Percentiles rank a stretch among this genome's conserved stretches.
Conservation (phyloP, 192 early-diverging fungal genomes). For the Glomus cerebriforme region DNA sequence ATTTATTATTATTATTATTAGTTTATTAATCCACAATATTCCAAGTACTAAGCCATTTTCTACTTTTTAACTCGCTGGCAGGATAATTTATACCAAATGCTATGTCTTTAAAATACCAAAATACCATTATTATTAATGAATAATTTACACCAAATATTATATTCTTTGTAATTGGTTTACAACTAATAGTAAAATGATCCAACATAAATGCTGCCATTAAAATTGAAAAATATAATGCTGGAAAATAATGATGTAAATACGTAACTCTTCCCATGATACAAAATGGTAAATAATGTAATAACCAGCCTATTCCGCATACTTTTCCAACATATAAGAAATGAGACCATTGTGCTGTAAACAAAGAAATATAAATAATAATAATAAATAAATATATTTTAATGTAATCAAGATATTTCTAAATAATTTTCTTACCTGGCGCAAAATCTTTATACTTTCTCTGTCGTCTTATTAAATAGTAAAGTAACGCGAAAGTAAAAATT, state of each 20-base stretch:
- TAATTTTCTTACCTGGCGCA: not conserved
- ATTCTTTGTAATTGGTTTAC: conserved; percentile 28
- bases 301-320: conserved; percentile 82
- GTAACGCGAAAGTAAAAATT: conserved; percentile 46
- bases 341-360: conserved; percentile 56
- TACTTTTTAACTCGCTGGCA: conserved; percentile 53
- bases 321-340: conserved; percentile 72
- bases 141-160: conserved; percentile 47
- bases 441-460: conserved; percentile 66
- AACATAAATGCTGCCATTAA: conserved; percentile 73
- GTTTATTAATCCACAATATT: conserved; percentile 66
- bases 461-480: conserved; percentile 63
- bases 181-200: conserved; percentile 62
- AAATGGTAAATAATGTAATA: conserved; percentile 92
- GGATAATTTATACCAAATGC: conserved; percentile 83
- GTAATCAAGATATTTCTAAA: not conserved
- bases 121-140: conserved; percentile 55
- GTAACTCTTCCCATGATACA: conserved; percentile 96
- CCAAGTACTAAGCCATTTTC: conserved; percentile 78
- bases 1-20: too few relatives aligned
- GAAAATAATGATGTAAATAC: conserved; percentile 97
- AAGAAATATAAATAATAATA: not conserved
- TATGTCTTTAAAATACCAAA: conserved; percentile 77
- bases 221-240: conserved; percentile 91
- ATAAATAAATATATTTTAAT: not conserved